Base-by-base conservation (phyloP, 306 rosid species). In the Trifolium subterraneum region DNA sequence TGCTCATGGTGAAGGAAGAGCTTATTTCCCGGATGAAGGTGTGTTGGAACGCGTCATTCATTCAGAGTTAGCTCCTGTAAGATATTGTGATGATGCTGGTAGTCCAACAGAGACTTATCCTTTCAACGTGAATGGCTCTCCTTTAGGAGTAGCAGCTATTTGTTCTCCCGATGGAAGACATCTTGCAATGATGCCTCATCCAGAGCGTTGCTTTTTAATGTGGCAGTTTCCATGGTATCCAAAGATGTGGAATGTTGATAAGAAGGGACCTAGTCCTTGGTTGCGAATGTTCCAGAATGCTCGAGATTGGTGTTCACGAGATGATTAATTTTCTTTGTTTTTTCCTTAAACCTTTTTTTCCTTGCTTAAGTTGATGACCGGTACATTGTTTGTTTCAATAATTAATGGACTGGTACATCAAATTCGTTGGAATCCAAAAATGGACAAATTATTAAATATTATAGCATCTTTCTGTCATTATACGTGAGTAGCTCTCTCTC, bases 151-250 rank as follows among this genome's bases (percentile, higher is more conserved):
- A 54, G 97, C 97, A 0, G 97, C 97, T 44, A 88, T 93, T 79
- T 93, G 98, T 81, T 93, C 98, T 16, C 96, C 96, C 11, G 88
- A 93, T 70, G 98, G 98, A 44, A 80, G 98, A 80, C 98, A 92
- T 84, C 92, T 92, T 52, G 98, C 96, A 44, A 88, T 92, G 92
- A 92, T 92, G 98, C 98, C 98, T 86, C 98, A 92, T 79, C 98
- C 96, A 1, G 98, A 92, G 76, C 94, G 98, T 41, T 90, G 98
- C 88, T 92, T 92, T 83, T 72, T 92, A 64, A 92, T 92, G 98
- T 92, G 98, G 96, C 96, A 92, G 78, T 90, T 79, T 65, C 98
- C 98, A 5, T 92, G 94, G 96, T 90, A 86, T 81, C 98, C 98
- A 7, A 90, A 90, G 85, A 84, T 81, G 62, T 92, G 98, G 98